Evolutionary conservation across 2,329 filamentous ascomycete genomes (phyloP).

Genomic region (Dothideomycetidae sp.): DNA sequence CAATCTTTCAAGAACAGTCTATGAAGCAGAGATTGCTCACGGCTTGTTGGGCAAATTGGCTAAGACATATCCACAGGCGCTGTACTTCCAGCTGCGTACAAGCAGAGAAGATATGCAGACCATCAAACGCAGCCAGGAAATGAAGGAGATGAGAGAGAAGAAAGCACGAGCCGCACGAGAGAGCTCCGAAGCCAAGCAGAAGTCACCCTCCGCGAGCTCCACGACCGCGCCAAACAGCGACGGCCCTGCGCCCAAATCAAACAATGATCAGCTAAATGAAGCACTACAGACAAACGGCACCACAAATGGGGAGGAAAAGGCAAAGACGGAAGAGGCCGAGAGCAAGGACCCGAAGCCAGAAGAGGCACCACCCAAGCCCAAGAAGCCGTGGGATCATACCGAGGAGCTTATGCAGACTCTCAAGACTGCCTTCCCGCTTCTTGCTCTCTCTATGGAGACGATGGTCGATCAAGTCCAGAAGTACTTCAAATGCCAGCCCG

Average conservation of each 20-base stretch:
- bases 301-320: constrained; percentile 24
- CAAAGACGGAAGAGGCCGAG: constrained; percentile 16
- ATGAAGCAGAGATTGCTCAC: constrained; percentile 72
- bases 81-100: constrained; percentile 91
- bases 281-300: constrained; percentile 21
- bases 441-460: constrained; percentile 96
- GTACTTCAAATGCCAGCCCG: constrained; percentile 96
- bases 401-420: constrained; percentile 91
- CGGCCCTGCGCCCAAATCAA: constrained; percentile 21
- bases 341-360: constrained; percentile 14
- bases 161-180: constrained; percentile 43
- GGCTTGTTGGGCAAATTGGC: constrained; percentile 83
- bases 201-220: constrained; percentile 26
- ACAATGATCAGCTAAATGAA: constrained; percentile 28
- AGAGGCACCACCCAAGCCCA: constrained; percentile 34
- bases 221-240: constrained; percentile 24
- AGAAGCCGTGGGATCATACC: constrained; percentile 89
- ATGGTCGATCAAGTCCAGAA: constrained; percentile 99
- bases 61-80: constrained; percentile 81
- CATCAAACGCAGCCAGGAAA: constrained; percentile 75
- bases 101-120: constrained; percentile 85
- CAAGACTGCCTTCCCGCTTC: constrained; percentile 90
- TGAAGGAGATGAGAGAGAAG: constrained; percentile 42
- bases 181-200: constrained; percentile 30
- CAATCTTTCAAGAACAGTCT: constrained; percentile 63